phyloP scores from a whole-genome alignment of 2,329 filamentous ascomycete genomes.

The Phaeophleospora eucalypticola region DNA sequence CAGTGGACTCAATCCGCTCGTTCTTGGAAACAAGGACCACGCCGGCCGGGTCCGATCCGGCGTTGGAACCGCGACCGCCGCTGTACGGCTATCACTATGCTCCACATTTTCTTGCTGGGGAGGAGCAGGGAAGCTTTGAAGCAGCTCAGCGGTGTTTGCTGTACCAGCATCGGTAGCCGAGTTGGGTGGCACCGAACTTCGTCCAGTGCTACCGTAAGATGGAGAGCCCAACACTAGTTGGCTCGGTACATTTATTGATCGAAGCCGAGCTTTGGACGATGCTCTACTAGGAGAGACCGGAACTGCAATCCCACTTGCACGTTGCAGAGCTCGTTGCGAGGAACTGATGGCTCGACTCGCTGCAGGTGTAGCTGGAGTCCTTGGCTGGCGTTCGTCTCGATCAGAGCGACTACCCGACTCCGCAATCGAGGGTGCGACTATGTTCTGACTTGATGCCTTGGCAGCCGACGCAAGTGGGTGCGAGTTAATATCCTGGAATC shows the following conservation, averaged over 20 bases:
- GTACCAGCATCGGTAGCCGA: slow-evolving; percentile 11
- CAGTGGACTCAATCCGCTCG: neutral
- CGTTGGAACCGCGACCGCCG: no score
- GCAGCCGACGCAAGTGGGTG: neutral
- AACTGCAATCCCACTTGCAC: slow-evolving; percentile 20
- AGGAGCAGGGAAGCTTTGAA: slow-evolving; percentile 24
- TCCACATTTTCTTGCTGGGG: slow-evolving; percentile 3
- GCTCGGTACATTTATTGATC: slow-evolving; percentile 6
- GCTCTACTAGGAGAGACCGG: slow-evolving; percentile 21
- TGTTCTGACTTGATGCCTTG: neutral
- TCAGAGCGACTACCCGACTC: neutral
- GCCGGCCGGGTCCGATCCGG: neutral
- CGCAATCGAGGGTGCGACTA: neutral
- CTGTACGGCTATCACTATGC: neutral
- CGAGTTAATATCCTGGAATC: neutral
- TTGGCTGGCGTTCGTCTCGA: neutral
- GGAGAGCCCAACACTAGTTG: neutral
- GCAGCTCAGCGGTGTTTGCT: slow-evolving; percentile 21
- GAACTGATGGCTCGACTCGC: slow-evolving; percentile 4
- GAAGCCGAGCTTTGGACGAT: slow-evolving; percentile 13
- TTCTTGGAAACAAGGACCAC: slow-evolving; percentile 1
- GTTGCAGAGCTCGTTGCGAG: slow-evolving; percentile 21
- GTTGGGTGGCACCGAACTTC: slow-evolving; percentile 3
- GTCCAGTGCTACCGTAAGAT: neutral
- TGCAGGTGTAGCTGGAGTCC: neutral